These are phyloP conservation scores for Choanephora cucurbitarum DNA, from an alignment of 371 early-diverging fungal species.

Conservation along the genomic window DNA sequence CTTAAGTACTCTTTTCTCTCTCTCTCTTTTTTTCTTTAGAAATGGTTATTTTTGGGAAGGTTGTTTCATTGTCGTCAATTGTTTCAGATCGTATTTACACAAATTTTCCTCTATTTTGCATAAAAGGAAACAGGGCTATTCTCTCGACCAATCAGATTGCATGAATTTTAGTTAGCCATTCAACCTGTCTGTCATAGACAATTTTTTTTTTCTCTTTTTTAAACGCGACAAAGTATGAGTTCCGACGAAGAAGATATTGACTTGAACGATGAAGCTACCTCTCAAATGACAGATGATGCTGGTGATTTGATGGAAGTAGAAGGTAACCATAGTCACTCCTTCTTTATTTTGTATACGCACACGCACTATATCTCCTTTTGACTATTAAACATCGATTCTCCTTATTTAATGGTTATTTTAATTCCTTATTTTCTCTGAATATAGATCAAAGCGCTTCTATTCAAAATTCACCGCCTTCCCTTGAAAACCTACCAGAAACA, in stretches of 20 bases:
- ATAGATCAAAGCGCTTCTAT: constrained; percentile 17
- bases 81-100: background rate
- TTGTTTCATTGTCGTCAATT: background rate
- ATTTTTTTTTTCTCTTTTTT: background rate
- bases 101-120: background rate
- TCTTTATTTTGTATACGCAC: background rate
- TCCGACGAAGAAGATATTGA: constrained; percentile 54
- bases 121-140: background rate
- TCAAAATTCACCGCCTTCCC: constrained; percentile 22
- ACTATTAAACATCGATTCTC: background rate
- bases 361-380: background rate
- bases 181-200: too few relatives aligned
- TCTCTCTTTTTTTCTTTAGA: background rate
- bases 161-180: too few relatives aligned
- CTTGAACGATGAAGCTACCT: constrained; percentile 37
- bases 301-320: constrained; percentile 35
- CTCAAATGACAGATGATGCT: constrained; percentile 46
- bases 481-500: constrained; percentile 19
- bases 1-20: background rate
- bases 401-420: background rate
- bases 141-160: too few relatives aligned
- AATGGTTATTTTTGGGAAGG: too few relatives aligned
- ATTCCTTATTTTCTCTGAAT: too few relatives aligned
- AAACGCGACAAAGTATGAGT: constrained; percentile 28
- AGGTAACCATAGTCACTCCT: constrained; percentile 20